Base-by-base conservation (phyloP, 2,329 filamentous ascomycete genomes). In the Emmonsiellopsis sp. region DNA sequence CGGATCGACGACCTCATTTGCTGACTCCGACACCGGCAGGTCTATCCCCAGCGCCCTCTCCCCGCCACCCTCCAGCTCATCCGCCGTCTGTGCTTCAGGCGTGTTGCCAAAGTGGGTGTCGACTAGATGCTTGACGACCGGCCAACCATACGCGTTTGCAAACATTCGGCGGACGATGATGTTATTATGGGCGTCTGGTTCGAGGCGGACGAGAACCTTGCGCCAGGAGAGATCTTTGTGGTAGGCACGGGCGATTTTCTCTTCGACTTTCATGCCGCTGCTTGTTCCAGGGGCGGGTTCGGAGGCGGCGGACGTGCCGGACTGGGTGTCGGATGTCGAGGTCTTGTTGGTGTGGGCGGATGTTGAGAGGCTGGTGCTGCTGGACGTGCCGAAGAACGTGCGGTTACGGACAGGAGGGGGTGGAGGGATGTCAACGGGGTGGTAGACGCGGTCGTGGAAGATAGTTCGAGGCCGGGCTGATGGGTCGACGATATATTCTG, bases 121-220 rank as follows among this genome's bases (percentile, higher is more conserved):
- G 51, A 93, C 92, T 17, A 97, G 74, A 70, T 98, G 93, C 71
- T 96, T 91, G 49, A 97, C 77, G 0, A 98, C 93, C 0, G 93
- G 93, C 93, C 93, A 98, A 2, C 93, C 93, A 62, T 95, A 95
- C 0, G 93, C 93, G 64, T 98, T 98, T 53, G 90, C 86, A 68
- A 98, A 98, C 85, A 90, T 95, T 53, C 93, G 85, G 13, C 93
- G 86, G 27, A 98, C 93, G 56, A 97, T 86, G 60, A 98, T 95
- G 69, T 98, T 98, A 71, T 98, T 98, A 73, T 98, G 93, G 0
- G 93, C 93, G 70, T 98, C 93, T 0, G 93, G 93, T 66, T 98
- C 92, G 2, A 98, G 77, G 52, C 93, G 87, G 11, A 98, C 93
- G 3, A 98, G 81, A 1, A 98, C 93, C 67, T 98, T 98, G 45